A percentile compares a stretch with the other conserved stretches of the same genome.
These are phyloP conservation scores for Citrus sinensis DNA, from an alignment of 345 rosid species.

Conservation along the genomic window DVS_A1.0 CM039163.1:1007001-1007500, in stretches of 20 bases:
- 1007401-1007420: slow-evolving; percentile 78
- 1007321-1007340: not conserved
- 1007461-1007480: slow-evolving; percentile 93
- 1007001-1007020: slow-evolving; percentile 31
- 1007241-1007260: slow-evolving; percentile 60
- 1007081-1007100: slow-evolving; percentile 3
- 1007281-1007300: not conserved
- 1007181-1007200: slow-evolving; percentile 99
- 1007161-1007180: slow-evolving; percentile 94
- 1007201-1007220: slow-evolving; percentile 97
- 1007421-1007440: slow-evolving; percentile 89
- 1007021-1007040: slow-evolving; percentile 86
- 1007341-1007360: not conserved
- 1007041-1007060: slow-evolving; percentile 87
- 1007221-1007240: slow-evolving; percentile 86
- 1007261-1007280: not conserved
- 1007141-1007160: slow-evolving; percentile 16
- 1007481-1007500: slow-evolving; percentile 91
- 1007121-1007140: not conserved
- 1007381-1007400: slow-evolving; percentile 15
- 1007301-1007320: not conserved
- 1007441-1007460: slow-evolving; percentile 90
- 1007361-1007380: not conserved
- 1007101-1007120: not conserved
- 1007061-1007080: slow-evolving; percentile 68